Evolutionary conservation across 495 filamentous ascomycete genomes (phyloP), one percentile per base, ranked within the genome.

Genomic region (Penicillium antarcticum): DNA sequence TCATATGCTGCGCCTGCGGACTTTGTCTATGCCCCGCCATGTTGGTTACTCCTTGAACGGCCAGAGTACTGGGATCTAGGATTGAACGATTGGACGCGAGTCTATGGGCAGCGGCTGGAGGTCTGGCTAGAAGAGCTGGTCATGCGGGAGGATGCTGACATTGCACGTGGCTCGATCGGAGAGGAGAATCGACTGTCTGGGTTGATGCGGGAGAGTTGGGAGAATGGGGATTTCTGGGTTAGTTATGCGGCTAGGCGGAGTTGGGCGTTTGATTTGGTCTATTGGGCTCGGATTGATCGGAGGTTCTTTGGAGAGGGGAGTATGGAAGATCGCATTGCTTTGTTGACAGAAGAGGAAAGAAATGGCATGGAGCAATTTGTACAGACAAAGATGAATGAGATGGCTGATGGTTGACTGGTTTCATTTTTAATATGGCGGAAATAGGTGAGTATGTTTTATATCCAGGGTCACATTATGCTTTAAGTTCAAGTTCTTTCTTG

Each of bases 41-140:
- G 31, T 18, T 67, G 61, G 64, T 38, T 67, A 7, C 47, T 67
- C 12, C 42, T 67, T 31, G 56, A 62, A 32, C 31, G 45, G 41
- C 64, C 61, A 11, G 52, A 56, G 42, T 37, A 50, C 41, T 62
- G 45, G 55, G 48, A 58, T 4, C 0, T 3, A 3, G 43, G 43
- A 1, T 7, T 46, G 33, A 26, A 51, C 41, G 47, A 39, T 23
- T 55, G 32, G 43, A 11, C 35, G 19, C 0, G 43, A 3, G 32
- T 14, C 4, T 46, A 36, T 46, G 43, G 16, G 31, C 5, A 11
- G 13, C 31, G 33, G 13, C 36, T 46, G 43, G 32, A 36, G 32
- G 18, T 46, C 8, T 46, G 35, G n/a, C 24, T 46, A 19, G 10
- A 46, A 17, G 43, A 24, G 33, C 2, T 46, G 32, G 16, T 9